Percentiles rank a stretch among this genome's conserved stretches.
phyloP scores from a whole-genome alignment of 2,329 filamentous ascomycete genomes.

The Fusarium austroafricanum region DNA sequence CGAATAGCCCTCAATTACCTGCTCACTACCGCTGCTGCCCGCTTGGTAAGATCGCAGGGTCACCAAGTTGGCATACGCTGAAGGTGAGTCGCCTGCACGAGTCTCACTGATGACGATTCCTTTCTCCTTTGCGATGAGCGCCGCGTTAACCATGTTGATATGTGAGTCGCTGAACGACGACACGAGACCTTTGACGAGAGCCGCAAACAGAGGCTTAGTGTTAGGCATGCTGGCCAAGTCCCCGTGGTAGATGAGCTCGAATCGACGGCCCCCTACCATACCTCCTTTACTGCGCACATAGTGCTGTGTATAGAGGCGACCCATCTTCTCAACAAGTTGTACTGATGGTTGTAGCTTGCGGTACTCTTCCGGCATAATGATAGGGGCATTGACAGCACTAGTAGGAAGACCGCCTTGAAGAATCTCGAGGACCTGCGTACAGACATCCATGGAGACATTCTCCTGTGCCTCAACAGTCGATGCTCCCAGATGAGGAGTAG shows the following conservation, averaged over 20 bases:
- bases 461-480: constrained; percentile 86
- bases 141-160: constrained; percentile 86
- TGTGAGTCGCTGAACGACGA: constrained; percentile 74
- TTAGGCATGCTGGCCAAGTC: constrained; percentile 77
- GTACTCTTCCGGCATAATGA: constrained; percentile 85
- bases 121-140: constrained; percentile 79
- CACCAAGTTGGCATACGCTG: constrained; percentile 76
- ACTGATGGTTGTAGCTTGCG: constrained; percentile 82
- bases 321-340: constrained; percentile 81
- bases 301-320: constrained; percentile 82
- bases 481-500: constrained; percentile 83
- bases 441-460: constrained; percentile 85
- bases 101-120: constrained; percentile 83
- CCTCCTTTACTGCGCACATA: constrained; percentile 61
- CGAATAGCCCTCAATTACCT: constrained; percentile 74
- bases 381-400: constrained; percentile 81
- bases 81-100: constrained; percentile 71
- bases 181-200: constrained; percentile 80
- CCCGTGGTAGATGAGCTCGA: constrained; percentile 83
- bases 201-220: constrained; percentile 82
- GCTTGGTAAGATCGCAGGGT: constrained; percentile 69
- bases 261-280: constrained; percentile 71
- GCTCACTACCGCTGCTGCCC: constrained; percentile 40
- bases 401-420: constrained; percentile 78
- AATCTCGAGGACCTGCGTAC: constrained; percentile 81